Evolutionary conservation across 257 asterid species (phyloP).

Genomic region (Solanum sejunctum): DNA sequence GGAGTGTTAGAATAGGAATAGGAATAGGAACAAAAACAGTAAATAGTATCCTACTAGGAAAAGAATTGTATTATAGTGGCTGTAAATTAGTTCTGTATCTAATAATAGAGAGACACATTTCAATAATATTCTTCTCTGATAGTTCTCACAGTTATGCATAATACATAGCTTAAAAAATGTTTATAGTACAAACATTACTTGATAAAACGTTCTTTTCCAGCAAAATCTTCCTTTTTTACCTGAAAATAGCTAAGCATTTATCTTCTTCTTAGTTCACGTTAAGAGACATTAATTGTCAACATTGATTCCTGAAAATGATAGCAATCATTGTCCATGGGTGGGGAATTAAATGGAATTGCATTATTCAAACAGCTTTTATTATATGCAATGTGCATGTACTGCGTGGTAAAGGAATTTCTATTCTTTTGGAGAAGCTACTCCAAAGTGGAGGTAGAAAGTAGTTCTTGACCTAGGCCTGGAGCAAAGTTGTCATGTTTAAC

Average conservation of each 20-base stretch:
- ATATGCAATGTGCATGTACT: not conserved
- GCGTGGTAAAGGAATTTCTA: not conserved
- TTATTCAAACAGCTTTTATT: not conserved
- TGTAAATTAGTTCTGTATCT: no score
- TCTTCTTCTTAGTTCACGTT: not conserved
- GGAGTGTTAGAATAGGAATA: no score
- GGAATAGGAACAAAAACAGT: no score
- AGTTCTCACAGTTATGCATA: not conserved
- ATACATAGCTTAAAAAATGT: not conserved
- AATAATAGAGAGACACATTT: no score
- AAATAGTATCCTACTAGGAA: no score
- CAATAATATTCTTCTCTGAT: no score
- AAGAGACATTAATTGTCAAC: not conserved
- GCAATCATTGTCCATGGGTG: not conserved
- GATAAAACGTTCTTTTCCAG: not conserved
- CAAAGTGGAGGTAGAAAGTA: not conserved
- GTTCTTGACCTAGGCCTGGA: not conserved
- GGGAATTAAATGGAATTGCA: not conserved
- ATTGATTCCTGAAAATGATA: not conserved
- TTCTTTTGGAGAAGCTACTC: not conserved
- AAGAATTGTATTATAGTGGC: no score
- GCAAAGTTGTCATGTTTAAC: not conserved
- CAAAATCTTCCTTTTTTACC: not conserved
- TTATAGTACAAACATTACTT: not conserved
- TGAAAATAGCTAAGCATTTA: not conserved